Conservation (phyloP, 2,329 filamentous ascomycete genomes). For the Torrubiellomyces zombiae region DNA sequence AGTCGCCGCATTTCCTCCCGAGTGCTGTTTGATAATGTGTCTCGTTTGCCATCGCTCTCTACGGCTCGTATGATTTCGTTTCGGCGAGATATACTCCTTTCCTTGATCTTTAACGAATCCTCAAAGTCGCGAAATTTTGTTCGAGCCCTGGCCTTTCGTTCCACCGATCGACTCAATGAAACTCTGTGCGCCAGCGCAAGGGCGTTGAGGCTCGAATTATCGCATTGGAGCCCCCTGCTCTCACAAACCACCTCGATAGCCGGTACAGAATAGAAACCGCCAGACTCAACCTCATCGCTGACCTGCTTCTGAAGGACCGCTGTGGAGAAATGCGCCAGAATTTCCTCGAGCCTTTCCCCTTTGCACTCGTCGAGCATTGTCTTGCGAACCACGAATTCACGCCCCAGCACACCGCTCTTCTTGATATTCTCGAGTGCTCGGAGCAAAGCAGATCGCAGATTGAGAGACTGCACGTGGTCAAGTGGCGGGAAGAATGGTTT, state of each 20-base stretch:
- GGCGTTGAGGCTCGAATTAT: constrained; percentile 39
- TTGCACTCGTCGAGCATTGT: constrained; percentile 96
- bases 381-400: constrained; percentile 70
- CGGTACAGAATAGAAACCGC: constrained; percentile 25
- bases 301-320: constrained; percentile 59
- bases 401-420: constrained; percentile 67
- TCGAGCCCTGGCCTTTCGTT: constrained; percentile 41
- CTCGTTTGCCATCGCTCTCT: constrained; percentile 9
- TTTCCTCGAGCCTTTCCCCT: constrained; percentile 76
- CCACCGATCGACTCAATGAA: constrained; percentile 43
- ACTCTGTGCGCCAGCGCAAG: constrained; percentile 59
- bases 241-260: constrained; percentile 41
- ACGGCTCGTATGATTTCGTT: constrained; percentile 26
- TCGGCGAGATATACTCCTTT: constrained; percentile 36
- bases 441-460: constrained; percentile 70
- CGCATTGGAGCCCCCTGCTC: constrained; percentile 37
- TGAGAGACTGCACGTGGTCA: constrained; percentile 80
- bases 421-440: constrained; percentile 71
- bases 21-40: constrained; percentile 23
- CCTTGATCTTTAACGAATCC: constrained; percentile 46
- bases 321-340: constrained; percentile 70
- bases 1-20: constrained; percentile 38
- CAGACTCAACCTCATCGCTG: constrained; percentile 22
- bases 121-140: constrained; percentile 46
- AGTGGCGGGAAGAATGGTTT: constrained; percentile 80